Base-by-base conservation (phyloP, 140 eudicot species). In the Bidens hawaiensis region DNA sequence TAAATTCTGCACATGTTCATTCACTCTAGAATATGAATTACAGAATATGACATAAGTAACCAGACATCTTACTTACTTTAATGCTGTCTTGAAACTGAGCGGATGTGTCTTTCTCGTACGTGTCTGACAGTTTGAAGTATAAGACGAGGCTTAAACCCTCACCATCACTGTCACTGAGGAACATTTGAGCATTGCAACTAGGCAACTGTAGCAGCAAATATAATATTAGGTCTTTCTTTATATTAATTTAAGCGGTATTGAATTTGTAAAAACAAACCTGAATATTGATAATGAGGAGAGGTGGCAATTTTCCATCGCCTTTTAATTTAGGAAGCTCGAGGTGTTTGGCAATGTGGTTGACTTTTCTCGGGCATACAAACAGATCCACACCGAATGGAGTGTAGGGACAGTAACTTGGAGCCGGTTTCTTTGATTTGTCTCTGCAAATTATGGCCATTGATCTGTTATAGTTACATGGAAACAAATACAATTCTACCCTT, bases 81-180 rank as follows among this genome's bases (percentile, higher is more conserved):
- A 91, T 72, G 76, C 76, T 68, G 4, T 91, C 87, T 60, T 69
- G 84, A 64, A 87, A 85, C 26, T 81, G 83, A 30, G 85, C 46
- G 43, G 96, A 70, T 0, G 71, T 48, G 4, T 91, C 87, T 38
- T 80, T 78, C 70, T 88, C 81, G 51, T 74, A 82, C 36, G 56
- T 80, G 45, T 93, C 95, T 0, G 87, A 76, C 65, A 93, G 87
- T 68, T 81, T 88, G 60, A 85, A 88, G 46, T 93, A 93, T 10
- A 93, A 72, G 12, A 93, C 96, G 49, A 93, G 95, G 79, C 85
- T 87, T 56, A 93, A 62, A 46, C 96, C 96, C 72, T 93, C 99
- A 5, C 96, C 96, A 27, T 93, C 86, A 16, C 82, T 70, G 58
- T 93, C 99, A 23, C 96, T 87, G 68, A 75, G 74, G 71, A 93